Percentiles rank a stretch among this genome's conserved stretches.
Conservation (phyloP, 305 asterid genomes). For the Nicotiana rustica region DNA sequence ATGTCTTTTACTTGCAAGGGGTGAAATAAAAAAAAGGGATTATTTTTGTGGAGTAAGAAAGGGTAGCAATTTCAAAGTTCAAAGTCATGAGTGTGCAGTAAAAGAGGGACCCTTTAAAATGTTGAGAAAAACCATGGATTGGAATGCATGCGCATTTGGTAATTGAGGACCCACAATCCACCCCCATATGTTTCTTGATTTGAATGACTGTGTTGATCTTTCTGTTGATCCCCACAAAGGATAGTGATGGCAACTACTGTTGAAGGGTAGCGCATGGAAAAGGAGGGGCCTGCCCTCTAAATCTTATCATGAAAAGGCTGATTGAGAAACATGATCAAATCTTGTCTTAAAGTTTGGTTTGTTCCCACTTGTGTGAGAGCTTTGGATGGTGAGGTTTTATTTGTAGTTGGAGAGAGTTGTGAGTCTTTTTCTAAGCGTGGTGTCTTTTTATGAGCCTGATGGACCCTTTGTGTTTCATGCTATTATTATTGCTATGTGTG, state of each 20-base stretch:
- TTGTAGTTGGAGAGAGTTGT: constrained; percentile 32
- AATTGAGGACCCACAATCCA: constrained; percentile 65
- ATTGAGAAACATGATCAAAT: constrained; percentile 46
- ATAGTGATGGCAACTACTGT: constrained; percentile 19
- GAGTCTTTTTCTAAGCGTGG: constrained; percentile 32
- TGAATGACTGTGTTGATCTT: constrained; percentile 36
- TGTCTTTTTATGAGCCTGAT: constrained; percentile 33
- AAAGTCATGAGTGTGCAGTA: constrained; percentile 59
- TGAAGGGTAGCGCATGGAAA: constrained; percentile 18
- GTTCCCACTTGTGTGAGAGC: constrained; percentile 42
- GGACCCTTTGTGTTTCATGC: constrained; percentile 35
- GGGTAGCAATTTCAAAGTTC: constrained; percentile 53
- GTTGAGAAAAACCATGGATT: constrained; percentile 53
- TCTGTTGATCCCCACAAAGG: constrained; percentile 30
- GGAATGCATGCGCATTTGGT: constrained; percentile 74
- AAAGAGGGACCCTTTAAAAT: constrained; percentile 51
- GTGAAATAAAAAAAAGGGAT: constrained; percentile 52
- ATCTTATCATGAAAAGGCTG: constrained; percentile 47
- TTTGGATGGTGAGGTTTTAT: constrained; percentile 24
- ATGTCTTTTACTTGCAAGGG: constrained; percentile 46
- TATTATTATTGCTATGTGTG: constrained; percentile 30
- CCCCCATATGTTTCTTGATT: constrained; percentile 43
- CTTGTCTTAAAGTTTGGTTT: constrained; percentile 46
- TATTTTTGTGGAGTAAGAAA: constrained; percentile 52
- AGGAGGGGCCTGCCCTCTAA: constrained; percentile 33